Conservation (phyloP, 2,329 filamentous ascomycete species). For the Fusarium sp. region DNA sequence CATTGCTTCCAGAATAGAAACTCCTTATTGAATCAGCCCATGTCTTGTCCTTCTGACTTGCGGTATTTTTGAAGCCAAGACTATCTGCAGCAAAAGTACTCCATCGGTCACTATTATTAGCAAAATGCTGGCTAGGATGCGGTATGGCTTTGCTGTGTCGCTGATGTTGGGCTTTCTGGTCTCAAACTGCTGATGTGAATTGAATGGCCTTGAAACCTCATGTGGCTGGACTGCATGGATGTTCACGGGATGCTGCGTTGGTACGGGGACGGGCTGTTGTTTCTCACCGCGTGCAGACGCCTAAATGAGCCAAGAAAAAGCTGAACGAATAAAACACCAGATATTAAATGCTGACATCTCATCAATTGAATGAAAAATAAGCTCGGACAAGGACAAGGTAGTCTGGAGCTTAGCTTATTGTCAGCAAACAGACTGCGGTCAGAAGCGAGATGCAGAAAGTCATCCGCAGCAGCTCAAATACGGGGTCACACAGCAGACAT, state of each 20-base stretch:
- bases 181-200: neutral
- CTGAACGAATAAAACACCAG: constrained; percentile 4
- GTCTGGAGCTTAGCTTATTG: constrained; percentile 14
- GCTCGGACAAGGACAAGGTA: neutral
- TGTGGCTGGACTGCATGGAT: no score
- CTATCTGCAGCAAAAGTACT: constrained; percentile 3
- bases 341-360: constrained; percentile 3
- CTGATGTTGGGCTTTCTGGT: neutral
- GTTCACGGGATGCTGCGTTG: no score
- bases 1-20: constrained; percentile 3
- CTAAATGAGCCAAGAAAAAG: constrained; percentile 13
- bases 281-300: constrained; percentile 4
- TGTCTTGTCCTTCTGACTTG: constrained; percentile 3
- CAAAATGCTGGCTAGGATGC: constrained; percentile 3
- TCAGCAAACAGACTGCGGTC: constrained; percentile 21
- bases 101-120: constrained; percentile 24
- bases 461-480: constrained; percentile 5
- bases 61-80: constrained; percentile 18
- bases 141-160: neutral
- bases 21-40: constrained; percentile 16
- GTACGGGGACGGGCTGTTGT: constrained; percentile 5
- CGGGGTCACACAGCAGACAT: constrained; percentile 24
- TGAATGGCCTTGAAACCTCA: neutral
- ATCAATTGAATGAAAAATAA: neutral
- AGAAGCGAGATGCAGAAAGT: neutral